Percentiles rank a stretch among this genome's conserved stretches.
These are phyloP conservation scores for Corylus heterophylla DNA, from an alignment of 306 rosid genomes.

Conservation along the genomic window DNA sequence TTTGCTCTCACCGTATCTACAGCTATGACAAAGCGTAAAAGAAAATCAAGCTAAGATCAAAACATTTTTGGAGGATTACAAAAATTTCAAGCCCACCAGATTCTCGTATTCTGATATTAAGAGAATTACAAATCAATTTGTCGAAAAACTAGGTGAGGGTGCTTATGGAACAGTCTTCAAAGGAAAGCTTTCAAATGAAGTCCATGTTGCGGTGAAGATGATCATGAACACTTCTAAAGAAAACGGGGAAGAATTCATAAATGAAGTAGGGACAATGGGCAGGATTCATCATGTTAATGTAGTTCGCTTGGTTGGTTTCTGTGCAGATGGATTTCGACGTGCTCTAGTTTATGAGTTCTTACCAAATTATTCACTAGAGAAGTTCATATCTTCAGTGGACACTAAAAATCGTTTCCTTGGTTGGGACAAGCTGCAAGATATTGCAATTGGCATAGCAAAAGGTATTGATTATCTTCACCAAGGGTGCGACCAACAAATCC, in stretches of 20 bases:
- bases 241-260: conserved; percentile 11
- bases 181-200: background rate
- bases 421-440: conserved; percentile 12
- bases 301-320: conserved; percentile 12
- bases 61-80: background rate
- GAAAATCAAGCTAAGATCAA: background rate
- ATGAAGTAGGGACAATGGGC: conserved; percentile 13
- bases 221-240: background rate
- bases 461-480: conserved; percentile 35
- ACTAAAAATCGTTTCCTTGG: background rate
- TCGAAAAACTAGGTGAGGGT: background rate
- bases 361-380: conserved; percentile 21
- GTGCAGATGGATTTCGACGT: conserved; percentile 1
- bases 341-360: conserved; percentile 6
- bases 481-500: conserved; percentile 34
- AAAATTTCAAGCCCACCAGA: conserved; percentile 14
- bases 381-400: conserved; percentile 3
- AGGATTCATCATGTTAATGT: conserved; percentile 19
- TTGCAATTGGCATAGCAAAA: conserved; percentile 36
- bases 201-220: background rate
- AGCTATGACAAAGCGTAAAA: background rate
- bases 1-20: background rate
- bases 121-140: conserved; percentile 7
- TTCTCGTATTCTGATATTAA: conserved; percentile 17
- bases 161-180: conserved; percentile 6